A percentile compares a stretch with the other conserved stretches of the same genome.
Conservation (phyloP, 306 rosid genomes). For the Parietaria judaica region DNA sequence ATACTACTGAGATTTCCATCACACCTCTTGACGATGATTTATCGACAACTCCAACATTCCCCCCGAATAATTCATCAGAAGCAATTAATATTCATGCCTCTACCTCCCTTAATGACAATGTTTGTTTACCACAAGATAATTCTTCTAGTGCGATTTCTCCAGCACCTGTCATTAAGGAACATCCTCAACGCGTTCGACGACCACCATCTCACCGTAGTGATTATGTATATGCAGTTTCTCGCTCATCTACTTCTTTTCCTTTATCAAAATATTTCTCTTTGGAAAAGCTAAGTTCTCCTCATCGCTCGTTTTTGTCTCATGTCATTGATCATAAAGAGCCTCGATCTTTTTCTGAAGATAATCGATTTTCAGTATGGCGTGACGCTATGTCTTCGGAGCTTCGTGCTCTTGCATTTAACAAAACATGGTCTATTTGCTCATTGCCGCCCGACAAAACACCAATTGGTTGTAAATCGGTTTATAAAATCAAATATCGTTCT, state of each 20-base stretch:
- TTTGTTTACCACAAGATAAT: background rate
- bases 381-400: slow-evolving; percentile 3
- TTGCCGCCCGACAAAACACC: background rate
- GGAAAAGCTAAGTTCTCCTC: background rate
- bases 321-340: background rate
- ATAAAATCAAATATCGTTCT: slow-evolving; percentile 3
- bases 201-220: slow-evolving; percentile 1
- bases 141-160: background rate
- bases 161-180: background rate
- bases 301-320: background rate
- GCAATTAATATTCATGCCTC: background rate
- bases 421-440: slow-evolving; percentile 1
- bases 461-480: slow-evolving; percentile 7
- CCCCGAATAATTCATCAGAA: background rate
- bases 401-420: background rate
- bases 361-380: background rate
- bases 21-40: background rate
- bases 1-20: background rate
- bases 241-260: background rate
- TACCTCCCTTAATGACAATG: background rate
- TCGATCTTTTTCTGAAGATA: background rate
- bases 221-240: background rate
- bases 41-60: background rate
- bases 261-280: slow-evolving; percentile 1
- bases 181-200: background rate